Evolutionary conservation across 352 stramenopile species (phyloP), one percentile per base, ranked within the genome.

Genomic region (Blastocystis sp.): DNA sequence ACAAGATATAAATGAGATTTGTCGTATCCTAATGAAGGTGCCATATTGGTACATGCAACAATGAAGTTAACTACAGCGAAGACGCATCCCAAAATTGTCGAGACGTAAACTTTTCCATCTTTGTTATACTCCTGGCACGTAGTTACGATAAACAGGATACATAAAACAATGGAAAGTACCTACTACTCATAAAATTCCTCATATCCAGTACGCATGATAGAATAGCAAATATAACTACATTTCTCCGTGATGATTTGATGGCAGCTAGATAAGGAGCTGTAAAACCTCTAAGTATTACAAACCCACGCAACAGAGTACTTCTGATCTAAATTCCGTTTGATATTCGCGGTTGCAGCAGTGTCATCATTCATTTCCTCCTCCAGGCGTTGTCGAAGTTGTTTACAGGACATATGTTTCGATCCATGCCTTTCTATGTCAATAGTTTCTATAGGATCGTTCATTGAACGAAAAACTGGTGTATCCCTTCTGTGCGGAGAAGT

Each of bases 321-420:
- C 53, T 53, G 19, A 48, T 58, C 51, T 5, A 84, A 22, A 42
- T 64, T 60, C 19, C 48, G 48, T 22, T 68, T 84, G 30, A 33
- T 64, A 35, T 58, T 42, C 1, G 73, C 73, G 11, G 53, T 68
- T 24, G 24, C 9, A 42, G 58, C 13, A 37, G 24, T 68, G 5
- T 69, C 73, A 35, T 66, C 73, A n/a, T 11, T 4, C 48, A 44
- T 40, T n/a, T 66, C 73, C 22, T 11, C 6, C 17, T 68, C 13
- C 11, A 69, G 24, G 48, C 59, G 51, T 22, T 84, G 53, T 19
- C 48, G 24, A 54, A 84, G 44, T 24, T 42, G 5, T 51, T 7
- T 68, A 37, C 48, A 84, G n/a, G 73, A 84, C 19, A 84, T 3
- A 53, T 84, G 73, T 35, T 69, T 84, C 6, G 48, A 60, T 22